phyloP scores from a whole-genome alignment of 225 moss, liverwort and hornwort species.

The Bryum argenteum region DNA sequence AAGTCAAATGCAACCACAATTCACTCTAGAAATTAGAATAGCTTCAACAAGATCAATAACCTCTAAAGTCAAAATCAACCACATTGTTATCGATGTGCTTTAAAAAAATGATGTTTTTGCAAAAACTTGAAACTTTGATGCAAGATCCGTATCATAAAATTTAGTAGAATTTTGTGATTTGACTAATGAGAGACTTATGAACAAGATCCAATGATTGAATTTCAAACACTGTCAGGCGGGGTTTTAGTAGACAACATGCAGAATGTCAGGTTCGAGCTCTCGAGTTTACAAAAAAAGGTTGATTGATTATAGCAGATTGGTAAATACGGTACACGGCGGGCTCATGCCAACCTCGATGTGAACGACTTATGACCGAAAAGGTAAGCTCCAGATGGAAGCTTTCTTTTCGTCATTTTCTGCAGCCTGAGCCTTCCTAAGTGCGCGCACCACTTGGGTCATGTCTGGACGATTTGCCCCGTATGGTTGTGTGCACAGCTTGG shows the following conservation, averaged over 20 bases:
- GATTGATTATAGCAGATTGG: constrained; percentile 7
- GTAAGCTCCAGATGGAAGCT: constrained; percentile 30
- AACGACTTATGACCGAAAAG: constrained; percentile 22
- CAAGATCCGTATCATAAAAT: too few species aligned
- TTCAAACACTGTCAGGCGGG: too few species aligned
- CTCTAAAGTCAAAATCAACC: too few species aligned
- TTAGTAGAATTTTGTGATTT: too few species aligned
- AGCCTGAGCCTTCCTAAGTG: constrained; percentile 35
- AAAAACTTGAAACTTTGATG: too few species aligned
- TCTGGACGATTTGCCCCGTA: constrained; percentile 37
- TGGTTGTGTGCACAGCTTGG: constrained; percentile 26
- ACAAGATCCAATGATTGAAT: too few species aligned
- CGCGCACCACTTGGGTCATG: constrained; percentile 39
- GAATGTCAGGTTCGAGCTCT: background rate
- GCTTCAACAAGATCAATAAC: too few species aligned
- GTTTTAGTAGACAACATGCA: background rate
- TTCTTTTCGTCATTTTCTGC: constrained; percentile 40
- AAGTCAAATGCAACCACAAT: too few species aligned
- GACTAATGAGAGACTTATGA: accelerated
- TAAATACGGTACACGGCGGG: constrained; percentile 23
- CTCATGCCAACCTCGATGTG: constrained; percentile 7
- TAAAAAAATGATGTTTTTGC: too few species aligned
- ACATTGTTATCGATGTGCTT: too few species aligned
- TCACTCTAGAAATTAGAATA: too few species aligned
- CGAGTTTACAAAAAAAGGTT: background rate